These are phyloP conservation scores for Isabelozyma heimii DNA, from an alignment of 805 yeast species.

Conservation along the genomic window DNA sequence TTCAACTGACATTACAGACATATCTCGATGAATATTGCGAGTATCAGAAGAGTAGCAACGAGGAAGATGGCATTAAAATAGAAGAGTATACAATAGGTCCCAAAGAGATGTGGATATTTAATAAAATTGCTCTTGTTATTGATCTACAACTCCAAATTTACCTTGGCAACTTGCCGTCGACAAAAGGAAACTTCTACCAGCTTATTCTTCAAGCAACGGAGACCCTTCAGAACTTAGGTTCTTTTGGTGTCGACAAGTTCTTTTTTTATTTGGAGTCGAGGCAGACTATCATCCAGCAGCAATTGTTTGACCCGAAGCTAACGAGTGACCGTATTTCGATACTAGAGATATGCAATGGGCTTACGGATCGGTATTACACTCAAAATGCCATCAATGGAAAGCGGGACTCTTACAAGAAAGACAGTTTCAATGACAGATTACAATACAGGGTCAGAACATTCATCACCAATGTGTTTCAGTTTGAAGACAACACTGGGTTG, in stretches of 20 bases:
- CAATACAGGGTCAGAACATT: constrained; percentile 35
- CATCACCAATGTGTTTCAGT: constrained; percentile 27
- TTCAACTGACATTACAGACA: constrained; percentile 14
- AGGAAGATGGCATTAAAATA: not conserved
- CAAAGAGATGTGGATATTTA: constrained; percentile 7
- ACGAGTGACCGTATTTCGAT: constrained; percentile 37
- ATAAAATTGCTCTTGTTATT: constrained; percentile 18
- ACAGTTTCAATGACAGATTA: constrained; percentile 36
- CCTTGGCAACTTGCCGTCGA: constrained; percentile 7
- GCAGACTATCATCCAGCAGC: constrained; percentile 13
- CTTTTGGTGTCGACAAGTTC: constrained; percentile 20
- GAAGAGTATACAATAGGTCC: not conserved
- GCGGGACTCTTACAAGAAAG: constrained; percentile 31
- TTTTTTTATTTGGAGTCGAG: constrained; percentile 40
- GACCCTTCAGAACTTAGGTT: constrained; percentile 17
- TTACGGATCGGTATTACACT: constrained; percentile 30
- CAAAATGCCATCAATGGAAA: constrained; percentile 14
- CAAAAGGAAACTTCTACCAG: constrained; percentile 24
- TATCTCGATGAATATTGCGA: constrained; percentile 3
- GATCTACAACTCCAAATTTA: constrained; percentile 25
- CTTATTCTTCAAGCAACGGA: constrained; percentile 21
- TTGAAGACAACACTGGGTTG: constrained; percentile 45
- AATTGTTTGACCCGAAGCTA: constrained; percentile 23
- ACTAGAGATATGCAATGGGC: constrained; percentile 36
- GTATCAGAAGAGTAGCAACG: not conserved